Evolutionary conservation across 768 basidiomycete genomes (phyloP), one percentile per base, ranked within the genome.

Genomic region (Hericium erinaceus): DNA sequence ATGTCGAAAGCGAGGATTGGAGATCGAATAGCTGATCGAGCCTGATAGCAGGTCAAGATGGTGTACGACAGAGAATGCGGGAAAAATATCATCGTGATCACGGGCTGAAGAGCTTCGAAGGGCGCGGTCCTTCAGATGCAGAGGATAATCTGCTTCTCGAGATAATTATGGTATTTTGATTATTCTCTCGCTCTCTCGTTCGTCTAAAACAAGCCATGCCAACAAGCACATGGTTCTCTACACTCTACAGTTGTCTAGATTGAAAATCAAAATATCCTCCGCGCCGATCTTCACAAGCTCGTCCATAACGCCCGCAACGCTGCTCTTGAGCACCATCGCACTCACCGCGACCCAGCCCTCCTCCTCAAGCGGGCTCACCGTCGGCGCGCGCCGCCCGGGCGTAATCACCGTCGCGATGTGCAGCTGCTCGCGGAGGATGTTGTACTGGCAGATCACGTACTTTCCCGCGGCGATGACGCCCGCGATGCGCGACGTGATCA

Each of bases 401-500:
- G 95, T 95, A 68, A 98, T 74, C 22, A 65, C 64, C 0, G 81
- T 78, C 1, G 91, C 94, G 2, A 71, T 74, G 12, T 75, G 63
- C 11, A 99, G 76, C 28, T 74, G 74, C 44, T 76, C 76, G 12
- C 92, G 80, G n/a, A 73, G 70, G 62, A 98, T 77, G 72, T 99
- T 98, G 77, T 95, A 99, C 66, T 92, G 86, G 69, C 93, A 92
- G 3, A 94, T 75, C 52, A 95, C 88, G 68, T 93, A 95, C 73
- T 83, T 87, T 28, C 80, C 77, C 4, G 91, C 88, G 0, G 95
- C 93, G 52, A 98, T 75, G 51, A 98, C 92, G 54, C 95, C 95
- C 1, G 87, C 89, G 60, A 98, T 91, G 48, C 95, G 92, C 39
- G 80, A 84, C 5, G 89, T 87, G 68, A 99, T 83, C 63, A 87